Conservation (phyloP, 106 monocot genomes). For the Amphibolis antarctica region DNA sequence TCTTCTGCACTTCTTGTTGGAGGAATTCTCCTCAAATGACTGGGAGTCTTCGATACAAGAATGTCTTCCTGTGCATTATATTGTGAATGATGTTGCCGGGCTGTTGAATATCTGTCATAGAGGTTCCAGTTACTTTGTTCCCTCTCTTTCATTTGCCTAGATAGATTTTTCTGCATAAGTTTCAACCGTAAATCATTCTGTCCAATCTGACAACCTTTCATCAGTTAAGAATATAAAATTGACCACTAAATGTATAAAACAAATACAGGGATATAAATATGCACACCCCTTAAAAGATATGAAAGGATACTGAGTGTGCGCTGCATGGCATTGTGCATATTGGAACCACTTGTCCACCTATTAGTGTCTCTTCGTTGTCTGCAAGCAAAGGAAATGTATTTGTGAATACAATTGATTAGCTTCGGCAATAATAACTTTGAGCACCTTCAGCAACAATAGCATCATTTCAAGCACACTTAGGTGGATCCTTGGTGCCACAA, state of each 20-base stretch:
- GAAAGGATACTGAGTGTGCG: constrained; percentile 34
- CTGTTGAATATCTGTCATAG: constrained; percentile 61
- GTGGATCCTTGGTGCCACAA: too few species aligned
- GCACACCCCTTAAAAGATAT: neutral
- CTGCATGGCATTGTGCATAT: constrained; percentile 23
- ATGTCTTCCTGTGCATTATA: constrained; percentile 11
- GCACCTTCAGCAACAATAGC: too few species aligned
- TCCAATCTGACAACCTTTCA: constrained; percentile 37
- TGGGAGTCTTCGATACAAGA: constrained; percentile 19
- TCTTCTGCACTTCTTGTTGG: constrained; percentile 64
- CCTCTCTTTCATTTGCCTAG: constrained; percentile 16
- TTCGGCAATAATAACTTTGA: neutral
- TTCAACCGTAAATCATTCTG: constrained; percentile 73
- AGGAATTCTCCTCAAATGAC: constrained; percentile 31
- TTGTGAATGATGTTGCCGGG: constrained; percentile 14
- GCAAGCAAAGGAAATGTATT: constrained; percentile 9
- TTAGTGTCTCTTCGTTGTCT: constrained; percentile 38
- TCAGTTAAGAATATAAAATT: constrained; percentile 24
- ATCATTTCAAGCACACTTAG: too few species aligned
- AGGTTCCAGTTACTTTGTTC: constrained; percentile 36
- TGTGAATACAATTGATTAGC: neutral
- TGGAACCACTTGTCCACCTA: constrained; percentile 12
- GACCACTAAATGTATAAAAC: neutral
- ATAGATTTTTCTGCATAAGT: constrained; percentile 48
- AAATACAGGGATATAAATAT: neutral